These are phyloP conservation scores for Vachellia collinsii DNA, from an alignment of 306 rosid genomes.

Conservation along the genomic window DNA sequence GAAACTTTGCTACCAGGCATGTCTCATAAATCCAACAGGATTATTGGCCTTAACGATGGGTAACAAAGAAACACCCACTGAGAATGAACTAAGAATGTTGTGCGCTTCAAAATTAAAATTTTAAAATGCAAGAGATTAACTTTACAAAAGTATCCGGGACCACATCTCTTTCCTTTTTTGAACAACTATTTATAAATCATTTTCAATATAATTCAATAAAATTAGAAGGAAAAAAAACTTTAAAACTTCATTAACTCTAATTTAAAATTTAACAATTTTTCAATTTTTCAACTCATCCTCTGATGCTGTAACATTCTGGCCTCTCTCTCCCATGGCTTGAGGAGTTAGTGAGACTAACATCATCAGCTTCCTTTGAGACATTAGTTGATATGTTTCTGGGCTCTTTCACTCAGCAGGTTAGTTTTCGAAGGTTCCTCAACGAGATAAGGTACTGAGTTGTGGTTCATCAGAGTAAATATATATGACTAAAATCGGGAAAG, in stretches of 20 bases:
- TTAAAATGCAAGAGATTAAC: background rate
- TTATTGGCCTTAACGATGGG: background rate
- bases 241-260: too few relatives aligned
- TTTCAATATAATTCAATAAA: too few relatives aligned
- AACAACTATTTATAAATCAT: background rate
- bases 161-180: background rate
- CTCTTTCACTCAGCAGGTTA: background rate
- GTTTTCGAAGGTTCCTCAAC: conserved; percentile 4
- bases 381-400: background rate
- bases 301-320: conserved; percentile 12
- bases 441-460: conserved; percentile 9
- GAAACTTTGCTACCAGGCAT: background rate
- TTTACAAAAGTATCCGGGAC: background rate
- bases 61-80: background rate
- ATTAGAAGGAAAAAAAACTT: too few relatives aligned
- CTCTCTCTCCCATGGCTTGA: background rate
- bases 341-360: background rate
- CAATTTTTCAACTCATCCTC: conserved; percentile 4
- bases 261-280: too few relatives aligned
- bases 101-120: background rate
- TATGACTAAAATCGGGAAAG: conserved; percentile 7
- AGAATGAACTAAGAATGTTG: too few relatives aligned
- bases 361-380: background rate
- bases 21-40: background rate
- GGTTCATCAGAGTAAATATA: conserved; percentile 6